These are phyloP conservation scores for Filosporella fistucella DNA, from an alignment of 495 filamentous ascomycete genomes.

Conservation along the genomic window DNA sequence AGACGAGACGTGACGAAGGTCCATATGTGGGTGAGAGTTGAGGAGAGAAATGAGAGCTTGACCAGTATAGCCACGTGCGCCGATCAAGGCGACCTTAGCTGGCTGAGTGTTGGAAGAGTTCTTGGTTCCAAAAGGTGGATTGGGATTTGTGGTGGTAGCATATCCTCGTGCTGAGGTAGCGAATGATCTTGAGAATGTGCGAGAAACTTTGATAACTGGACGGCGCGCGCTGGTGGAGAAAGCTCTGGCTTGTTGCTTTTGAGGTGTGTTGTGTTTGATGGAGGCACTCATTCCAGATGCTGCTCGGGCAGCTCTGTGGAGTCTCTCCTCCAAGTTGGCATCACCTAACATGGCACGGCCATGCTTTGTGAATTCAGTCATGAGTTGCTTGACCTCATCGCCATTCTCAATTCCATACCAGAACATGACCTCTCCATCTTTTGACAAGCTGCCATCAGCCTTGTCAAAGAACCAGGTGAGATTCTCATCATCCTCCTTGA, in stretches of 20 bases:
- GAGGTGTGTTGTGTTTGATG: slow-evolving; percentile 36
- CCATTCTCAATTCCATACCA: slow-evolving; percentile 89
- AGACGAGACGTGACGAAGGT: slow-evolving; percentile 89
- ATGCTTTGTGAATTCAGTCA: slow-evolving; percentile 80
- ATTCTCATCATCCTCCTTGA: slow-evolving; percentile 95
- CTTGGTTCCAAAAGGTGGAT: slow-evolving; percentile 91
- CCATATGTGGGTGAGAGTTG: slow-evolving; percentile 89
- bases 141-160: slow-evolving; percentile 83
- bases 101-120: slow-evolving; percentile 81
- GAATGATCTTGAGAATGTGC: background rate
- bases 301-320: slow-evolving; percentile 70
- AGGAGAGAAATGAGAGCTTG: slow-evolving; percentile 88
- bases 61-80: slow-evolving; percentile 93
- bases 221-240: slow-evolving; percentile 56
- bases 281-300: slow-evolving; percentile 52
- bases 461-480: slow-evolving; percentile 99
- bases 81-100: slow-evolving; percentile 85
- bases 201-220: slow-evolving; percentile 18
- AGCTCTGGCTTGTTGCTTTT: slow-evolving; percentile 54
- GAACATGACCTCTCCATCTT: slow-evolving; percentile 86
- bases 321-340: slow-evolving; percentile 80
- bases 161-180: slow-evolving; percentile 37
- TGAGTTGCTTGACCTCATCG: slow-evolving; percentile 81
- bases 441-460: slow-evolving; percentile 84
- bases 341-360: slow-evolving; percentile 87